Conservation (phyloP, 306 rosid genomes). For the Bauhinia variegata region DNA sequence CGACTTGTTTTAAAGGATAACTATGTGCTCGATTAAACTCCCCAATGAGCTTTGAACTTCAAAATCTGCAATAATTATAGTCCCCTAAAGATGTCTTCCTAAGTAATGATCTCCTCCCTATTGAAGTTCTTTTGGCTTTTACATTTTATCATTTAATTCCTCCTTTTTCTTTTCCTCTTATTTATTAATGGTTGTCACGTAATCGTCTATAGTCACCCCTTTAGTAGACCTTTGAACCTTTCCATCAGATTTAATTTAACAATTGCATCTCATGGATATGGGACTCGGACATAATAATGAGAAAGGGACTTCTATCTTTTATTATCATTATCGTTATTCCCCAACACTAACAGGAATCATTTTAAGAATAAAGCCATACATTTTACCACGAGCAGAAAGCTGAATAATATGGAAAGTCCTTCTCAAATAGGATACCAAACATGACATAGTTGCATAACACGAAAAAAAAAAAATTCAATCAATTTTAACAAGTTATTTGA, state of each 20-base stretch:
- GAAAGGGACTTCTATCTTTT: neutral
- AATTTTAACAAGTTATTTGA: no score
- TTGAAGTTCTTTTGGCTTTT: neutral
- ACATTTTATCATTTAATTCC: slow-evolving; percentile 1
- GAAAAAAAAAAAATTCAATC: no score
- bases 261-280: neutral
- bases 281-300: neutral
- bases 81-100: slow-evolving; percentile 27
- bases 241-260: neutral
- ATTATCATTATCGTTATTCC: no score
- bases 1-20: neutral
- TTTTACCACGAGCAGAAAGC: no score
- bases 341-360: no score
- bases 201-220: neutral
- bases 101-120: slow-evolving; percentile 14
- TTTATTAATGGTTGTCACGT: neutral
- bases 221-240: neutral
- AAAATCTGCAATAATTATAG: slow-evolving; percentile 23
- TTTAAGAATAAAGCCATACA: no score
- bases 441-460: no score
- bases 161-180: neutral
- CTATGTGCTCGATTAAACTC: no score
- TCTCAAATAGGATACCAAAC: no score
- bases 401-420: no score
- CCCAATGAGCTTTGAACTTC: slow-evolving; percentile 5